Conservation (phyloP, 176 grass and related monocot genomes). For the Carex scoparia region DNA sequence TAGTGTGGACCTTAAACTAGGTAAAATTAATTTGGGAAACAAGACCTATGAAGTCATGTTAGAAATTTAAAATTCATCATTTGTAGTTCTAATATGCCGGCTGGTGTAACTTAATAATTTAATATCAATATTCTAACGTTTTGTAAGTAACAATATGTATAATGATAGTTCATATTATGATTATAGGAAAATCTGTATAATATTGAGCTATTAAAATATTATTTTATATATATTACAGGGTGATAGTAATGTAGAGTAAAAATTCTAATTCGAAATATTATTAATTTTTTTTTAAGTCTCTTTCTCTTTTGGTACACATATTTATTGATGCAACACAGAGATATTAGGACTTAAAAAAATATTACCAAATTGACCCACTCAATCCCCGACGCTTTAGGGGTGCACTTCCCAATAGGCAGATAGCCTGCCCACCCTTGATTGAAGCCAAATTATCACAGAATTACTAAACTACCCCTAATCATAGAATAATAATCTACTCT, state of each 20-base stretch:
- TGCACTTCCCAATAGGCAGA: slow-evolving; percentile 5
- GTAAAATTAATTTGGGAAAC: no score
- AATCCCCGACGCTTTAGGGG: slow-evolving; percentile 13
- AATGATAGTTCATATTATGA: background rate
- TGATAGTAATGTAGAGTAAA: background rate
- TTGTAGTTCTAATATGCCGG: background rate
- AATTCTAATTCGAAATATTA: background rate
- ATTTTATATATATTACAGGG: background rate
- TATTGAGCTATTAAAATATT: background rate
- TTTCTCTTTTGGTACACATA: background rate
- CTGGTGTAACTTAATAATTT: background rate
- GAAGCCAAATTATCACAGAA: background rate
- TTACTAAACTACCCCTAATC: background rate
- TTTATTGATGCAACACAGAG: slow-evolving; percentile 9
- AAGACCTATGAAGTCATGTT: background rate
- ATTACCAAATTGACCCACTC: slow-evolving; percentile 11
- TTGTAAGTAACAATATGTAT: background rate
- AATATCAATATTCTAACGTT: background rate
- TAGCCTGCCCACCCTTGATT: background rate
- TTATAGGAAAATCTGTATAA: background rate
- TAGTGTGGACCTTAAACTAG: background rate
- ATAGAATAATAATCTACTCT: background rate
- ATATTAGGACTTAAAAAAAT: background rate
- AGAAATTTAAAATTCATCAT: background rate
- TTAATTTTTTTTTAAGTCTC: background rate